These are phyloP conservation scores for Cryptococcus jaspeensis DNA, from an alignment of 1,284 basidiomycete genomes.

Conservation along the genomic window DNA sequence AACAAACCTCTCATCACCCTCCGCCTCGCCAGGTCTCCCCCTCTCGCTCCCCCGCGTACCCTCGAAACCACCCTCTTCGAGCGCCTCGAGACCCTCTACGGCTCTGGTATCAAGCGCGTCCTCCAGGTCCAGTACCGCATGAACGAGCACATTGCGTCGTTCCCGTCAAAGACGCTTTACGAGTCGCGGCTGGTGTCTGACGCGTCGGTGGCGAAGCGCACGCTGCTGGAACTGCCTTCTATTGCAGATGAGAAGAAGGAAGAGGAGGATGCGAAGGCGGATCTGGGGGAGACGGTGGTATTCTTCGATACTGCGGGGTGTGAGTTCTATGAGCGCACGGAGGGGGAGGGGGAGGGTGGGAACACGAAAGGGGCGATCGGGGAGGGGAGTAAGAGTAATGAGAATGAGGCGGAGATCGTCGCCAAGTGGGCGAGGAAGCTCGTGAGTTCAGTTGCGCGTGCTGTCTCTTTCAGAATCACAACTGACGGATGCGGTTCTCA, in stretches of 20 bases:
- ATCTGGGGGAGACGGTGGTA: constrained; percentile 72
- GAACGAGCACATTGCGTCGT: constrained; percentile 80
- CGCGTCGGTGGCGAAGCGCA: constrained; percentile 66
- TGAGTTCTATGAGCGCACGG: constrained; percentile 77
- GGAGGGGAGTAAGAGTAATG: constrained; percentile 85
- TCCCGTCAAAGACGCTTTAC: constrained; percentile 84
- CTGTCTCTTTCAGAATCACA: background rate
- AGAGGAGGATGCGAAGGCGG: constrained; percentile 63
- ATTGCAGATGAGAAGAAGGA: constrained; percentile 37
- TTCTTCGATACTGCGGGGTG: constrained; percentile 94
- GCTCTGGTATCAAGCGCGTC: constrained; percentile 77
- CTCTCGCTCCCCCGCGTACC: constrained; percentile 61
- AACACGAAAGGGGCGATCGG: constrained; percentile 56
- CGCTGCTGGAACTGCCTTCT: constrained; percentile 69
- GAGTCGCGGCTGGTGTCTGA: constrained; percentile 69
- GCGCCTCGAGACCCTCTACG: constrained; percentile 82
- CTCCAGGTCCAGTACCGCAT: constrained; percentile 89
- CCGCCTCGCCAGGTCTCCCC: background rate
- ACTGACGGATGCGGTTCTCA: constrained; percentile 37
- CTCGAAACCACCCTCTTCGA: constrained; percentile 90
- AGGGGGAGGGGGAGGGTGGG: constrained; percentile 48
- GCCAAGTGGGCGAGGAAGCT: constrained; percentile 75
- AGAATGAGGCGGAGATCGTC: constrained; percentile 87
- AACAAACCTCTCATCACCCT: too few relatives aligned
- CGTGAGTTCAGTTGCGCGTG: constrained; percentile 54